Base-by-base conservation (phyloP, 345 rosid species). In the Microthlaspi erraticum region DNA sequence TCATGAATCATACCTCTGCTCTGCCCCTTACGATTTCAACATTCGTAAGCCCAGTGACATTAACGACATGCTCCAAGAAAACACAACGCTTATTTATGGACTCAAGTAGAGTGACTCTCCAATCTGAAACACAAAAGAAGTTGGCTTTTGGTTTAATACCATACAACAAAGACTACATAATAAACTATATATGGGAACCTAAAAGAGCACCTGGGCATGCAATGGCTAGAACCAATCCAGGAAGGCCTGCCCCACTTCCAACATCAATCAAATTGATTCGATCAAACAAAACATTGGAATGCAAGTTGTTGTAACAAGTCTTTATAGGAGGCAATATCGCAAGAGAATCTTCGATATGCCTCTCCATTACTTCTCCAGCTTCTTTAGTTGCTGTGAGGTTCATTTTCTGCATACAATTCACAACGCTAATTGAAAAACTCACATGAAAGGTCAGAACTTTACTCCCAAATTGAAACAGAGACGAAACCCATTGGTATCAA, bases 231-330 rank as follows among this genome's bases (percentile, higher is more conserved):
- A 93, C 72, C 71, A 93, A 32, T 9, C 98, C 98, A 17, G 97
- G 98, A 78, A 91, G 97, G 26, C 97, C 98, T 0, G 96, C 82
- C 2, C 97, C 97, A 7, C 81, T 89, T 59, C 98, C 98, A 44
- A 93, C 96, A 75, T 93, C 96, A 43, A 93, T 85, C 20, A 93
- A 71, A 1, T 59, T 85, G 55, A 91, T 64, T 38, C 78, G 72
- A 29, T 81, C 73, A 29, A 53, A 51, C 32, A 83, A 81, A 62
- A 32, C 20, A n/a, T n/a, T n/a, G n/a, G n/a, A n/a, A n/a, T n/a
- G n/a, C n/a, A n/a, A n/a, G 37, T 59, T 8, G 37, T 55, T 8
- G 53, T 83, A 89, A 48, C 78, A 79, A 44, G 77, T 43, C 55
- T 46, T 72, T 34, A 93, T 71, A 20, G 90, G 90, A 67, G 88